Evolutionary conservation across 2,329 filamentous ascomycete genomes (phyloP), one percentile per base, ranked within the genome.

Genomic region (Colletotrichum tropicicola): DNA sequence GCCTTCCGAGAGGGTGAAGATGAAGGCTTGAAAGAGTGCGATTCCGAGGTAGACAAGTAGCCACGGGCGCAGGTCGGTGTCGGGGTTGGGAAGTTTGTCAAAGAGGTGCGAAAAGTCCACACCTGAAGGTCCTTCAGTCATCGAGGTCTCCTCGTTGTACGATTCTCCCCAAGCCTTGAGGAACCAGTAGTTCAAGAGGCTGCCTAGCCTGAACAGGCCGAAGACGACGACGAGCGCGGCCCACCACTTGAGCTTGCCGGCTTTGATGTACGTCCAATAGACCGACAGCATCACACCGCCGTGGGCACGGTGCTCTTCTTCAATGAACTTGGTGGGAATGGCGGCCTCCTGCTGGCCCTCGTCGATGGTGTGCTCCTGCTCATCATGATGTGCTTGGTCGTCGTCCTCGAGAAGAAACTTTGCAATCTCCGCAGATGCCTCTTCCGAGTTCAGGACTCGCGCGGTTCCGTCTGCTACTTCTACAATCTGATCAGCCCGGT

Each of bases 91-190:
- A 0, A 94, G 79, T 7, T 79, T 78, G 43, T 83, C 77, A 65
- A 88, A 78, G 8, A 77, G 67, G 15, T 58, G 45, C 2, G 62
- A 66, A 3, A 74, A 70, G n/a, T 75, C 68, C 4, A 73, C 56
- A 25, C 72, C 35, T 6, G 30, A 32, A 3, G 52, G 25, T 12
- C 30, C 21, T 6, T 10, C 43, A 25, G 37, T 43, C 4, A 13
- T 17, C 9, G 59, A 25, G 5, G 37, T 63, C 13, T 47, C 37
- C 30, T 55, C 30, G 10, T 32, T 43, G 74, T 94, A 95, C 6
- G 89, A 88, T 73, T 97, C 92, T 28, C 92, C 92, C 93, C 94
- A 97, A 25, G 90, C 85, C 74, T 97, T 97, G 57, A 97, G 83
- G 45, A 96, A 94, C 86, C 93, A 95, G 2, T 87, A 89, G 71